Conservation (phyloP, 352 stramenopile species). For the Albugo candida region DNA sequence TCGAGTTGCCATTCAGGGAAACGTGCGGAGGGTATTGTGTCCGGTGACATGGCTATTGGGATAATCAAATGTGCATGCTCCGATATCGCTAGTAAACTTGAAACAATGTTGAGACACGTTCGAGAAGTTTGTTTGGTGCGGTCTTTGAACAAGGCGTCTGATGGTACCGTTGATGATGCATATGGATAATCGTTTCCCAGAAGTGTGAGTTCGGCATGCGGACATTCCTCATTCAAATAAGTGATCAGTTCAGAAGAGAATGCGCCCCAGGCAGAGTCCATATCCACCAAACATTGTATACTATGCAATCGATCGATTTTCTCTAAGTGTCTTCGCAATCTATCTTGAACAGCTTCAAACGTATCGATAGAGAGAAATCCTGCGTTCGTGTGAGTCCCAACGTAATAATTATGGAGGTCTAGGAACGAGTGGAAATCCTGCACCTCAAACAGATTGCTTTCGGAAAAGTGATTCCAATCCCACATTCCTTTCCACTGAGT, state of each 20-base stretch:
- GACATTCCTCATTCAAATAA: slow-evolving; percentile 53
- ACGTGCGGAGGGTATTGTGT: too few relatives aligned
- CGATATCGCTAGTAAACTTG: too few relatives aligned
- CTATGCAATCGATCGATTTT: slow-evolving; percentile 41
- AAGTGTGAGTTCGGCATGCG: slow-evolving; percentile 22
- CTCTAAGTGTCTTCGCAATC: slow-evolving; percentile 34
- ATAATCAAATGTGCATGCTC: too few relatives aligned
- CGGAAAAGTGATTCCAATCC: slow-evolving; percentile 29
- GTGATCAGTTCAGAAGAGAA: slow-evolving; percentile 49
- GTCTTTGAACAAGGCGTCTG: too few relatives aligned
- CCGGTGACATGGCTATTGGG: too few relatives aligned
- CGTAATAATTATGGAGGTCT: slow-evolving; percentile 68
- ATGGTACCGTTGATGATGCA: too few relatives aligned
- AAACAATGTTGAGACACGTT: too few relatives aligned
- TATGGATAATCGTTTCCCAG: slow-evolving; percentile 38
- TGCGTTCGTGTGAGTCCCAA: slow-evolving; percentile 26
- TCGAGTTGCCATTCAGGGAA: too few relatives aligned
- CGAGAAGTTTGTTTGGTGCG: too few relatives aligned
- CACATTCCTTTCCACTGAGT: slow-evolving; percentile 17
- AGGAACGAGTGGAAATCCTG: slow-evolving; percentile 55
- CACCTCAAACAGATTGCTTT: slow-evolving; percentile 46
- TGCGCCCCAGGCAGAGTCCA: slow-evolving; percentile 63
- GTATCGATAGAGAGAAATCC: slow-evolving; percentile 32
- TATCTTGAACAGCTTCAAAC: slow-evolving; percentile 37
- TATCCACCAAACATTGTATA: slow-evolving; percentile 52